Conservation (phyloP, 768 basidiomycete genomes). For the Porpolomopsis calyptriformis region DNA sequence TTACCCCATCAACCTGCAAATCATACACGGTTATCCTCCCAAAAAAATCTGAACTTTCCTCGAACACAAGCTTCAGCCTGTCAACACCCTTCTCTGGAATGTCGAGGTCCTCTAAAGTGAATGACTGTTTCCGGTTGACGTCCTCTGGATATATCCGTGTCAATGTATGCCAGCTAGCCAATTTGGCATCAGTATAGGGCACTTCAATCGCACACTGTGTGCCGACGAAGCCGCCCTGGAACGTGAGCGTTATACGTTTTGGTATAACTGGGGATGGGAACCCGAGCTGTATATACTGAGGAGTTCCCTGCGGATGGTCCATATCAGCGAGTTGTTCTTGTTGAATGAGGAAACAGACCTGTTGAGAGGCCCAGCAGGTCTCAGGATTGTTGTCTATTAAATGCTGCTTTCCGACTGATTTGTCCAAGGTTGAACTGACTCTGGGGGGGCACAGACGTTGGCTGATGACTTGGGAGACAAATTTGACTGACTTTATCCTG, state of each 20-base stretch:
- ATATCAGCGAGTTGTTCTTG: conserved; percentile 1
- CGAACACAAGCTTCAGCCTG: conserved; percentile 58
- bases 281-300: conserved; percentile 60
- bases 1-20: conserved; percentile 31
- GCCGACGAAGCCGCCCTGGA: conserved; percentile 83
- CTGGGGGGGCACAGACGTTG: conserved; percentile 23
- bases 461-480: conserved; percentile 14
- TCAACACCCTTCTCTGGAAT: conserved; percentile 24
- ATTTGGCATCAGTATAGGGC: conserved; percentile 19
- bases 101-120: conserved; percentile 34
- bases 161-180: conserved; percentile 38
- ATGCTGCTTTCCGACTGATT: conserved; percentile 58
- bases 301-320: conserved; percentile 45
- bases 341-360: conserved; percentile 31
- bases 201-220: conserved; percentile 46
- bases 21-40: conserved; percentile 72
- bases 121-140: conserved; percentile 61
- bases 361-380: conserved; percentile 80
- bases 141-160: conserved; percentile 67
- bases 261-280: conserved; percentile 50
- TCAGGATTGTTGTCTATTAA: conserved; percentile 62
- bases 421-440: conserved; percentile 74
- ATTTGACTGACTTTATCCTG: conserved; percentile 33
- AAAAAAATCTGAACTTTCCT: conserved; percentile 78
- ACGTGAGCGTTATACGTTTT: conserved; percentile 48